A percentile compares a stretch with the other conserved stretches of the same genome.
Evolutionary conservation across 2,329 filamentous ascomycete genomes (phyloP).

Genomic region (Aspergillus tanneri): DNA sequence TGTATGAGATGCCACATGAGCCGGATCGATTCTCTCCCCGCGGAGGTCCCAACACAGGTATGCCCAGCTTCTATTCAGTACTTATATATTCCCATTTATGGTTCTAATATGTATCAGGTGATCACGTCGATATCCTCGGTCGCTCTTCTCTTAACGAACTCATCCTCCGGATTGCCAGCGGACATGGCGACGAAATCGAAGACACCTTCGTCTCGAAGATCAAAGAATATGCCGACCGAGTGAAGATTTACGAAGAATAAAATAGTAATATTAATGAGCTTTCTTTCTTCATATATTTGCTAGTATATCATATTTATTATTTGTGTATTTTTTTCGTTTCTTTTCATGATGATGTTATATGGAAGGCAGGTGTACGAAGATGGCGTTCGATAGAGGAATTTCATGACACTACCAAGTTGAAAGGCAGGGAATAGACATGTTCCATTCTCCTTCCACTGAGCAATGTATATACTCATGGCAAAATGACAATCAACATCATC

Average conservation of each 20-base stretch:
- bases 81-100: neutral
- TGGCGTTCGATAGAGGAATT: too few relatives aligned
- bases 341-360: constrained; percentile 3
- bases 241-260: constrained; percentile 74
- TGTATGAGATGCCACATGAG: constrained; percentile 95
- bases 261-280: constrained; percentile 9
- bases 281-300: constrained; percentile 2
- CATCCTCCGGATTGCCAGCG: constrained; percentile 80
- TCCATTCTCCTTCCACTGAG: too few relatives aligned
- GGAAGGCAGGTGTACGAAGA: too few relatives aligned
- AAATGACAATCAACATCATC: too few relatives aligned
- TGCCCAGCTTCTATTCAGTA: constrained; percentile 37
- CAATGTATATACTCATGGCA: too few relatives aligned
- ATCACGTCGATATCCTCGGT: constrained; percentile 95
- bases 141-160: constrained; percentile 86
- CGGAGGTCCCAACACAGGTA: constrained; percentile 64
- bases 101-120: constrained; percentile 57
- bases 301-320: too few relatives aligned
- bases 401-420: too few relatives aligned
- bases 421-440: too few relatives aligned
- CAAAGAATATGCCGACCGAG: constrained; percentile 73
- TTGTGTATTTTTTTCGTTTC: too few relatives aligned
- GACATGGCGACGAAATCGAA: constrained; percentile 74
- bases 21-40: constrained; percentile 88
- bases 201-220: constrained; percentile 81